Base-by-base conservation (phyloP, 2,329 filamentous ascomycete genomes). In the Hymenoscyphus albidus region DNA sequence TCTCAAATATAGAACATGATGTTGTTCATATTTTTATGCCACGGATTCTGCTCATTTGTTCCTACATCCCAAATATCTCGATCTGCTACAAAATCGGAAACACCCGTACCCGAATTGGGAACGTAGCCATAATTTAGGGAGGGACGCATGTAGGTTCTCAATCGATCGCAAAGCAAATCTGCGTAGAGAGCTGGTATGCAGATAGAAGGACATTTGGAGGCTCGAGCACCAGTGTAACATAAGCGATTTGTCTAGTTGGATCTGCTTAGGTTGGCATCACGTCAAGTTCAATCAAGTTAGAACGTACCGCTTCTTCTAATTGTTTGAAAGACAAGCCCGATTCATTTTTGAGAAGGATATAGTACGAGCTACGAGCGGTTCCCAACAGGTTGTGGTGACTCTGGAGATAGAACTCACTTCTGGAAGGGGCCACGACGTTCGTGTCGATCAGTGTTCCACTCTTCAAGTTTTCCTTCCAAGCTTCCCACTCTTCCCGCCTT, bases 151-250 rank as follows among this genome's bases (percentile, higher is more conserved):
- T 95, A 93, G 13, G 82, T 81, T 0, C 92, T 81, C 0, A 90
- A 89, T 2, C 92, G 83, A 69, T 91, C 89, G 73, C 91, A 94
- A 3, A 94, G 84, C 40, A 96, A 80, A 75, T 97, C 92, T 0
- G 93, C 92, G 72, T 96, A 97, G 79, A 96, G 95, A 0, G 92
- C 92, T 0, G 92, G 91, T 0, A 93, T 91, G 70, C 89, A 94
- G 70, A 95, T 86, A 70, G 89, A 91, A 54, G 96, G 91, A 0
- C 91, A 88, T 75, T 91, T 92, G n/a, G 91, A 93, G 0, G 92
- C 91, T 1, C 92, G 86, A 9, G 90, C 90, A 71, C 89, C 96
- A 0, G 90, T 79, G 74, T 94, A 94, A 77, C 91, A 94, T 70
- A 96, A 79, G 54, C 89, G 85, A 73, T 93, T 89, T 0, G 90